Conservation (phyloP, 2,329 filamentous ascomycete genomes). For the Aplosporella prunicola region DNA sequence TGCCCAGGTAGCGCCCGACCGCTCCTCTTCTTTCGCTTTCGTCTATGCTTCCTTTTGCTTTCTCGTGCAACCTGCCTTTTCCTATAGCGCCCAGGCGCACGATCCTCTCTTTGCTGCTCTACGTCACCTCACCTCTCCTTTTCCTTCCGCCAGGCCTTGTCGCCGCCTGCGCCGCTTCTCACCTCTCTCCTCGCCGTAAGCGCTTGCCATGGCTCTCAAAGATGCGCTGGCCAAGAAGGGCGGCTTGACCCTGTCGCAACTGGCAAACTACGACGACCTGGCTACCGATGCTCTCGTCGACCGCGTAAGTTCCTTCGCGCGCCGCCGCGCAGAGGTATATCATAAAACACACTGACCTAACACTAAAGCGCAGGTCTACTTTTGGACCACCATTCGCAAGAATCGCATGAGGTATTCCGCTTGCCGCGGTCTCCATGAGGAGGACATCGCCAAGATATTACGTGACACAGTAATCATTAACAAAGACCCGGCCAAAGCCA, state of each 20-base stretch:
- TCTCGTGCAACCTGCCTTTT: too few relatives aligned
- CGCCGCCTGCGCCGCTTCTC: neutral
- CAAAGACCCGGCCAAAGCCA: conserved; percentile 62
- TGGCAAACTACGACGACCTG: conserved; percentile 91
- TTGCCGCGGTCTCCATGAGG: conserved; percentile 65
- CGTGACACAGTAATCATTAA: conserved; percentile 60
- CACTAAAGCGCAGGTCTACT: conserved; percentile 60
- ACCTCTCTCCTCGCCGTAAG: neutral
- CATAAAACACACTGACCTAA: too few relatives aligned
- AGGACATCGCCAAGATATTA: conserved; percentile 51
- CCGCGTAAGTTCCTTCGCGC: conserved; percentile 55
- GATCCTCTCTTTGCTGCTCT: conserved; percentile 1
- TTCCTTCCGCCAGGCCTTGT: neutral
- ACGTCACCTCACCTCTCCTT: neutral
- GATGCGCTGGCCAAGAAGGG: conserved; percentile 50
- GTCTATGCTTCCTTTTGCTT: too few relatives aligned
- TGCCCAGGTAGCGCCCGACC: too few relatives aligned
- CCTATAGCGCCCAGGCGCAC: too few relatives aligned
- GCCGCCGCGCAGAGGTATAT: neutral
- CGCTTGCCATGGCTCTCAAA: conserved; percentile 21
- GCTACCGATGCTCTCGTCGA: conserved; percentile 92
- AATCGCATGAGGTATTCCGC: conserved; percentile 80
- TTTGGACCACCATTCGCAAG: conserved; percentile 94
- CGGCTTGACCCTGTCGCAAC: conserved; percentile 72
- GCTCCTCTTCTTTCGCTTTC: too few relatives aligned